Conservation (phyloP, 805 yeast genomes). For the Ogataea zsoltii region DNA sequence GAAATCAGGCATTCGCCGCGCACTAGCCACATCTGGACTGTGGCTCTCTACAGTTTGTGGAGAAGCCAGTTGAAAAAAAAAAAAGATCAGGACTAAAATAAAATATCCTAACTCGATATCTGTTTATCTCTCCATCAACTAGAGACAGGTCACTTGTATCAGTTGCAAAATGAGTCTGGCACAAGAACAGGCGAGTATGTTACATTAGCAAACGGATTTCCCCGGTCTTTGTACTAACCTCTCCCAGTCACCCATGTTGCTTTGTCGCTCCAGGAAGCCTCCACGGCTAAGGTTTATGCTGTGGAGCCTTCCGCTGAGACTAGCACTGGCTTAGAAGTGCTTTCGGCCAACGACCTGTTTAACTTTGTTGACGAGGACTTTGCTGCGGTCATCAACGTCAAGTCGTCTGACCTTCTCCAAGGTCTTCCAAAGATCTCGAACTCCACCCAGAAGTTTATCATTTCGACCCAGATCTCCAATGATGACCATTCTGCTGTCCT, state of each 20-base stretch:
- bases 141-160: neutral
- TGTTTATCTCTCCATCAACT: too few relatives aligned
- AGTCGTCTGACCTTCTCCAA: slow-evolving; percentile 53
- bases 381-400: slow-evolving; percentile 49
- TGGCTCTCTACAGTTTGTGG: slow-evolving; percentile 14
- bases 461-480: slow-evolving; percentile 58
- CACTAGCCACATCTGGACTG: slow-evolving; percentile 13
- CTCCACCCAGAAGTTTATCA: slow-evolving; percentile 43
- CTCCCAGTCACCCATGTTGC: slow-evolving; percentile 10
- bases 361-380: slow-evolving; percentile 40
- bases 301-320: slow-evolving; percentile 13
- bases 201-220: neutral
- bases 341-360: slow-evolving; percentile 54
- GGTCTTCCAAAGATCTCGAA: slow-evolving; percentile 57
- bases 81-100: neutral
- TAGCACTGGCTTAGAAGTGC: slow-evolving; percentile 15
- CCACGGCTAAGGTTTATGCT: slow-evolving; percentile 16
- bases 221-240: neutral
- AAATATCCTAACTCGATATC: neutral
- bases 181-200: slow-evolving; percentile 8
- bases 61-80: neutral
- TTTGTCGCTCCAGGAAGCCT: slow-evolving; percentile 10
- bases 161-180: slow-evolving; percentile 7
- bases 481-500: slow-evolving; percentile 70
- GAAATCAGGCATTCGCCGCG: neutral